Conservation (phyloP, 108 stramenopile genomes). For the Skeletonema potamos region DNA sequence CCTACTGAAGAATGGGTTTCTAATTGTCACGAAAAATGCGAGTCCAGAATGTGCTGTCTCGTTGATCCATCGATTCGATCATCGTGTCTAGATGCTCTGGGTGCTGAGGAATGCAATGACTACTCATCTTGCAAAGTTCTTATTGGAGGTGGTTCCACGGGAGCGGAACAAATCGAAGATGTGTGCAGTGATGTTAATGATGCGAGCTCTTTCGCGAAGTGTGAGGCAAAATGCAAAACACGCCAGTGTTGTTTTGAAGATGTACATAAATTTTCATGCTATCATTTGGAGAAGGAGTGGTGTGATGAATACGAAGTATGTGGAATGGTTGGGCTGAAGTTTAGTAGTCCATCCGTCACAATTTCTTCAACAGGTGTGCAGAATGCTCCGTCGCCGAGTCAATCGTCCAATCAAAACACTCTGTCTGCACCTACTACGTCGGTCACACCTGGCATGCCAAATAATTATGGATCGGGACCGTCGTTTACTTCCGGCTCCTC, state of each 20-base stretch:
- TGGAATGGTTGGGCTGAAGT: constrained; percentile 7
- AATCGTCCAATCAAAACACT: neutral
- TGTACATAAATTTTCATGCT: constrained; percentile 8
- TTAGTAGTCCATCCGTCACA: neutral
- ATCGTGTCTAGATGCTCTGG: constrained; percentile 4
- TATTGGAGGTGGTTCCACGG: constrained; percentile 10
- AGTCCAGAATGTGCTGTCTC: constrained; percentile 14
- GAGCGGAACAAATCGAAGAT: neutral
- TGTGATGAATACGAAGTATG: constrained; percentile 23
- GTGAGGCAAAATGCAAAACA: constrained; percentile 5
- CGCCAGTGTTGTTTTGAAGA: constrained; percentile 22
- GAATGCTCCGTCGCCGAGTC: neutral
- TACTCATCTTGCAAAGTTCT: constrained; percentile 14
- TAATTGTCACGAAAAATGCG: constrained; percentile 15
- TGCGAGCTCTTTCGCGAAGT: neutral
- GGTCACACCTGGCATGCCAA: neutral
- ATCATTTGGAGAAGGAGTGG: constrained; percentile 23
- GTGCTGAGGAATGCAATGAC: constrained; percentile 8
- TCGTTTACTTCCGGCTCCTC: neutral
- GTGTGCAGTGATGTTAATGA: constrained; percentile 5
- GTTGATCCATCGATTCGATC: constrained; percentile 3
- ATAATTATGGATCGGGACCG: neutral
- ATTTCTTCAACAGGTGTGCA: neutral
- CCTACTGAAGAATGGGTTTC: constrained; percentile 11
- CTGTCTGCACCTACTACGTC: neutral